Percentiles rank a stretch among this genome's conserved stretches.
phyloP scores from a whole-genome alignment of 495 filamentous ascomycete genomes.

The Cercophora newfieldiana region DNA sequence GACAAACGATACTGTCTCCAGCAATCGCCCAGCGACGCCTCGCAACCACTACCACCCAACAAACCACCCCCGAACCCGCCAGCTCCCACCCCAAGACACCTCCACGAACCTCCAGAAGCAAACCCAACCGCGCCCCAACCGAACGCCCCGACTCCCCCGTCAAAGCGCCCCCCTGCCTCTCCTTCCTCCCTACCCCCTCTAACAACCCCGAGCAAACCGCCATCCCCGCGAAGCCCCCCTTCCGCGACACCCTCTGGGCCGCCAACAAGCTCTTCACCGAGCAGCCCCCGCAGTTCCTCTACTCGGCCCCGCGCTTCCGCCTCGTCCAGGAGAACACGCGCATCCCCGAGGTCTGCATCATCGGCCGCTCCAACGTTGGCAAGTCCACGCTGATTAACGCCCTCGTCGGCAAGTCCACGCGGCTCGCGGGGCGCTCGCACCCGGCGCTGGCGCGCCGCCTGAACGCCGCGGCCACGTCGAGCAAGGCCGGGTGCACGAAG shows the following conservation, averaged over 20 bases:
- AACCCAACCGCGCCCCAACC: not conserved
- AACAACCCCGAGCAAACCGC: slow-evolving; percentile 34
- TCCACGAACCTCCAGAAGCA: not conserved
- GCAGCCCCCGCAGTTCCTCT: slow-evolving; percentile 64
- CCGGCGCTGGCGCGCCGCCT: slow-evolving; percentile 22
- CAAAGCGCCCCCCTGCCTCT: slow-evolving; percentile 16
- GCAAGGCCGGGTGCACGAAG: slow-evolving; percentile 72
- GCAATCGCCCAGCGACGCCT: not conserved
- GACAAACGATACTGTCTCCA: not conserved
- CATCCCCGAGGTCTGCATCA: slow-evolving; percentile 59
- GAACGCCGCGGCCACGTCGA: slow-evolving; percentile 62
- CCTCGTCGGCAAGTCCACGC: slow-evolving; percentile 56
- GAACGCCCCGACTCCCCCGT: not conserved
- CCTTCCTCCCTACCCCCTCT: slow-evolving; percentile 35
- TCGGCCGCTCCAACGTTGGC: slow-evolving; percentile 87
- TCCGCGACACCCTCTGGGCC: slow-evolving; percentile 19
- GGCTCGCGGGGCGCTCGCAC: slow-evolving; percentile 25
- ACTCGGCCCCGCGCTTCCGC: slow-evolving; percentile 70
- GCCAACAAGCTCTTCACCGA: slow-evolving; percentile 63
- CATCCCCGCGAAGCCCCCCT: slow-evolving; percentile 19
- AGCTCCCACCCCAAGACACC: not conserved
- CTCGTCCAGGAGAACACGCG: slow-evolving; percentile 55
- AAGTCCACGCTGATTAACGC: slow-evolving; percentile 89
- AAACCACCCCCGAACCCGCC: not conserved
- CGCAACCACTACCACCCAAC: not conserved